Evolutionary conservation across 179 eudicot genomes (phyloP).

Genomic region (Camellia oleifera): DNA sequence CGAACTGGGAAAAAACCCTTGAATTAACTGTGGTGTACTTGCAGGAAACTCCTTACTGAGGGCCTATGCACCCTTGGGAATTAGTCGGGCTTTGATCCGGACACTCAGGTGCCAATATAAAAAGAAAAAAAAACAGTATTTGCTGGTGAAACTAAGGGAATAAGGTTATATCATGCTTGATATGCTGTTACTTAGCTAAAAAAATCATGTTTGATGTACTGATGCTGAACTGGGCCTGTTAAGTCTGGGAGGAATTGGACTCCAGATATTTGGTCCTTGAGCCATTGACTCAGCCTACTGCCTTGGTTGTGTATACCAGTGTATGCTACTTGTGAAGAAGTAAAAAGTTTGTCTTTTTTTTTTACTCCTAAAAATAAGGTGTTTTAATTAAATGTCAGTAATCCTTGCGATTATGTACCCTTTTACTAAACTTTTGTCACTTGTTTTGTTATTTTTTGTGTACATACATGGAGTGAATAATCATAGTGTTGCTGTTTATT

Average conservation of each 20-base stretch:
- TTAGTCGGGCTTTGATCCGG: too few species aligned
- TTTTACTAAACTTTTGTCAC: neutral
- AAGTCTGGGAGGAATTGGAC: neutral
- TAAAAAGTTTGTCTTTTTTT: too few species aligned
- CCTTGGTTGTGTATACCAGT: neutral
- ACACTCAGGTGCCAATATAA: too few species aligned
- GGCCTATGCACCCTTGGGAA: too few species aligned
- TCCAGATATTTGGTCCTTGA: neutral
- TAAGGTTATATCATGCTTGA: neutral
- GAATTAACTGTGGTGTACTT: too few species aligned
- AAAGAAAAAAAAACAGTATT: too few species aligned
- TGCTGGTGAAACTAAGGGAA: too few species aligned
- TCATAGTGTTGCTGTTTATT: too few species aligned
- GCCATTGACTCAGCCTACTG: neutral
- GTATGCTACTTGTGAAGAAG: neutral
- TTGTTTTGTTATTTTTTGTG: neutral
- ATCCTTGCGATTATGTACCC: neutral
- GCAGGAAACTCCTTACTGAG: too few species aligned
- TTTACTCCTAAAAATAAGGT: neutral
- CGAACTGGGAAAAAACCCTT: too few species aligned
- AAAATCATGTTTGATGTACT: neutral
- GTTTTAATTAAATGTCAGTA: neutral
- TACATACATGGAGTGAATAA: neutral
- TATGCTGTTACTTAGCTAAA: neutral
- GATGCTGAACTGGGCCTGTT: constrained; percentile 5